Conservation (phyloP, 2,329 filamentous ascomycete species). For the Fusarium citri region DNA sequence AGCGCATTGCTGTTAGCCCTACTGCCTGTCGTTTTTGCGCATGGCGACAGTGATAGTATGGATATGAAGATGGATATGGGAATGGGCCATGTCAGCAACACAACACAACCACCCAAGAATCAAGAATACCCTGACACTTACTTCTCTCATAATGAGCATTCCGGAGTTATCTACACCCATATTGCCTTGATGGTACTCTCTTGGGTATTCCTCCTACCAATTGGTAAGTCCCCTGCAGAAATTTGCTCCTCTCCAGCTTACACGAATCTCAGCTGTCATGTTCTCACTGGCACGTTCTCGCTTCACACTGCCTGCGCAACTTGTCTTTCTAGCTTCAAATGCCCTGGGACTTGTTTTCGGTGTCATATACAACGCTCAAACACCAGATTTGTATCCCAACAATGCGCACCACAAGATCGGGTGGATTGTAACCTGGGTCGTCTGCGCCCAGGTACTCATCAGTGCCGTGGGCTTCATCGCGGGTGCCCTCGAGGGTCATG, state of each 20-base stretch:
- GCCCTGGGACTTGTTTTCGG: slow-evolving; percentile 72
- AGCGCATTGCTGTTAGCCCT: slow-evolving; percentile 19
- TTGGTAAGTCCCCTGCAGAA: slow-evolving; percentile 65
- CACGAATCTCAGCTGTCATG: slow-evolving; percentile 75
- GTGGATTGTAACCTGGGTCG: slow-evolving; percentile 82
- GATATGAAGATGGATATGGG: slow-evolving; percentile 8
- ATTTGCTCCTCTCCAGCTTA: slow-evolving; percentile 12
- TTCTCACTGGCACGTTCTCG: slow-evolving; percentile 84
- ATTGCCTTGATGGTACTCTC: slow-evolving; percentile 75
- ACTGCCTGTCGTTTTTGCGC: slow-evolving; percentile 38
- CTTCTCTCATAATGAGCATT: slow-evolving; percentile 67
- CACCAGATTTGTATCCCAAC: slow-evolving; percentile 86
- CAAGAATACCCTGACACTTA: slow-evolving; percentile 63
- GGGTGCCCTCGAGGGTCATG: slow-evolving; percentile 15
- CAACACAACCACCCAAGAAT: slow-evolving; percentile 43
- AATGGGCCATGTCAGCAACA: slow-evolving; percentile 18
- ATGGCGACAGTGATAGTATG: slow-evolving; percentile 31
- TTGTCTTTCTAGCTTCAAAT: slow-evolving; percentile 74
- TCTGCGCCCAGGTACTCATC: slow-evolving; percentile 76
- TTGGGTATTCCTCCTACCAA: slow-evolving; percentile 79
- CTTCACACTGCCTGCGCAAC: slow-evolving; percentile 75
- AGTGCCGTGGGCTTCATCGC: slow-evolving; percentile 72
- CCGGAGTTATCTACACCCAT: slow-evolving; percentile 73
- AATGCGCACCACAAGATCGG: slow-evolving; percentile 91
- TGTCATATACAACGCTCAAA: slow-evolving; percentile 80